Base-by-base conservation (phyloP, 805 yeast genomes). In the Debaryomyces prosopidis region DNA sequence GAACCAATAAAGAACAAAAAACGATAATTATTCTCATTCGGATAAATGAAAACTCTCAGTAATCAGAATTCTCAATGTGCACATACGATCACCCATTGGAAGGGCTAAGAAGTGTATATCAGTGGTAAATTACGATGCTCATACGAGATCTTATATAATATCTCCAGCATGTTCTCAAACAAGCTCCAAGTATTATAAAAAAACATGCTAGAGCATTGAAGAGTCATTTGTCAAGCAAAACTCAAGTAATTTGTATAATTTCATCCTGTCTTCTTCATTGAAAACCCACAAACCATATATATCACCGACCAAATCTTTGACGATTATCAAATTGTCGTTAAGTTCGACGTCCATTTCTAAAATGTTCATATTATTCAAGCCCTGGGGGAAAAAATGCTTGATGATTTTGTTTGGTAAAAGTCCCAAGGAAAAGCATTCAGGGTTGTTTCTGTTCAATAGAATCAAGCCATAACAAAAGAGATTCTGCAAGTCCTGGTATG, bases 271-370 rank as follows among this genome's bases (percentile, higher is more conserved):
- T 6, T 75, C 79, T 37, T 77, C 82, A 45, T 85, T 81, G 58
- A 84, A 87, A 16, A 87, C 75, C 94, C 94, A 87, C 39, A 87
- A 67, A 1, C 95, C 95, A 60, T 76, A 87, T 10, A 86, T 84
- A 37, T 84, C 87, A 17, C 86, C 89, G 41, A 78, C 68, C 41
- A 84, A 67, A 55, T 82, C 84, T 59, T 82, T 82, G 16, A 87
- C 77, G 44, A 87, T 87, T 34, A 87, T 79, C 58, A 86, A 71
- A 45, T 84, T 85, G 46, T 82, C 88, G 50, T 82, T 81, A 47
- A 80, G 75, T 52, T 87, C 92, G 31, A 83, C 81, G 39, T 82
- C 81, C 77, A 85, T 77, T 44, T 75, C 77, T 40, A 66, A 68
- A 4, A 67, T 57, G 5, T 64, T 65, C 26, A 58, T 54, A 39